These are phyloP conservation scores for Solanum rostratum DNA, from an alignment of 257 asterid genomes.

Conservation along the genomic window DNA sequence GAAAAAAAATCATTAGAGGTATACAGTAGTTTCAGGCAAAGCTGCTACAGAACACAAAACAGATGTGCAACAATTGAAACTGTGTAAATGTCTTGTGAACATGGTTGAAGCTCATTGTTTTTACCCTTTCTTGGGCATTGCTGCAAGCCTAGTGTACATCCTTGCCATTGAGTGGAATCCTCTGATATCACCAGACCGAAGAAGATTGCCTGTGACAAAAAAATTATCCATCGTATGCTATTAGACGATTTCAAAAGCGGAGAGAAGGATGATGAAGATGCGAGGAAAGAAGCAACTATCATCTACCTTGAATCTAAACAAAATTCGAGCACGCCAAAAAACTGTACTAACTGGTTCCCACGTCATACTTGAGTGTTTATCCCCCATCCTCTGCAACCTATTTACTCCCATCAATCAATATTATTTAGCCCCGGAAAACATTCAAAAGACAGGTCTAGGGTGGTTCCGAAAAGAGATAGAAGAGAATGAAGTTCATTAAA, in stretches of 20 bases:
- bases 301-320: not conserved
- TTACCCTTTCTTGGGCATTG: slow-evolving; percentile 92
- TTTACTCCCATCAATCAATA: not conserved
- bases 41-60: not conserved
- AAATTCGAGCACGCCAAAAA: not conserved
- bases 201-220: slow-evolving; percentile 64
- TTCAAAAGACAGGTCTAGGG: not conserved
- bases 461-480: not conserved
- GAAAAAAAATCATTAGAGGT: not conserved
- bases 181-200: slow-evolving; percentile 79
- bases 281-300: not conserved
- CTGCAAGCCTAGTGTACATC: slow-evolving; percentile 97
- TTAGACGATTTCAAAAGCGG: not conserved
- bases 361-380: not conserved
- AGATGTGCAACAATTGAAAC: not conserved
- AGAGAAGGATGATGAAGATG: not conserved
- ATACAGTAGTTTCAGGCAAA: not conserved
- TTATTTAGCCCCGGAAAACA: not conserved
- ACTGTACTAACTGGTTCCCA: not conserved
- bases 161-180: slow-evolving; percentile 97
- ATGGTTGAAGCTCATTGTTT: not conserved
- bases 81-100: not conserved
- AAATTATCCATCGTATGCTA: not conserved
- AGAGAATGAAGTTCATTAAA: not conserved
- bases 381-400: not conserved